Conservation (phyloP, 164 flowering plant species). For the Chimonanthus salicifolius region DNA sequence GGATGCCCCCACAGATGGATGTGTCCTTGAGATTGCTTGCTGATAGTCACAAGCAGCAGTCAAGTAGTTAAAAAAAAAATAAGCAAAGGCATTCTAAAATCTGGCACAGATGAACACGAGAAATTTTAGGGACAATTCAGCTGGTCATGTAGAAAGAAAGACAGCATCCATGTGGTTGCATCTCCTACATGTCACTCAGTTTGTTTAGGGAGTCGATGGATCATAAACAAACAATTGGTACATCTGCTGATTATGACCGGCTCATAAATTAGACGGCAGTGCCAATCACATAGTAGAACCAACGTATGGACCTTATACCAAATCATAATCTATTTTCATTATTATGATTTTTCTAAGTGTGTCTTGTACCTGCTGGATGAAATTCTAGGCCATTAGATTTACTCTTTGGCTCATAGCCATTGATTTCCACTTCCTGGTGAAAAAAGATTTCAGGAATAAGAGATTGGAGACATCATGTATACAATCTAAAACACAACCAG, state of each 20-base stretch:
- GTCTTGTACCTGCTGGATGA: conserved; percentile 19
- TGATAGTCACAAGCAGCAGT: background rate
- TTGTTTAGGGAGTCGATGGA: no score
- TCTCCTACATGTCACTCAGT: background rate
- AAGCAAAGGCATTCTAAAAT: background rate
- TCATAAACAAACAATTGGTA: no score
- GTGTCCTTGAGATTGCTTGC: conserved; percentile 33
- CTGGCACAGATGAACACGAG: background rate
- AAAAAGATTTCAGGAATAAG: background rate
- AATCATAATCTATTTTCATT: background rate
- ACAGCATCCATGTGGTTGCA: background rate
- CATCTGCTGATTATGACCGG: background rate
- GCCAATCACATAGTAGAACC: background rate
- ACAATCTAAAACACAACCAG: background rate
- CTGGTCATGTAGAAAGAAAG: background rate
- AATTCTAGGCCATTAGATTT: conserved; percentile 21
- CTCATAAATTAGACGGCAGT: background rate
- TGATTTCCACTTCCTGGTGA: conserved; percentile 38
- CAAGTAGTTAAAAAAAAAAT: background rate
- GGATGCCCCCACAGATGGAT: conserved; percentile 77
- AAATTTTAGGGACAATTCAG: background rate
- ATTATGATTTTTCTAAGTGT: background rate
- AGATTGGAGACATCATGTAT: no score
- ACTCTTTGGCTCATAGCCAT: conserved; percentile 23
- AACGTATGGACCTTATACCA: background rate